Evolutionary conservation across 331 rosid genomes (phyloP), one percentile per base, ranked within the genome.

Genomic region (Quercus lobata): DNA sequence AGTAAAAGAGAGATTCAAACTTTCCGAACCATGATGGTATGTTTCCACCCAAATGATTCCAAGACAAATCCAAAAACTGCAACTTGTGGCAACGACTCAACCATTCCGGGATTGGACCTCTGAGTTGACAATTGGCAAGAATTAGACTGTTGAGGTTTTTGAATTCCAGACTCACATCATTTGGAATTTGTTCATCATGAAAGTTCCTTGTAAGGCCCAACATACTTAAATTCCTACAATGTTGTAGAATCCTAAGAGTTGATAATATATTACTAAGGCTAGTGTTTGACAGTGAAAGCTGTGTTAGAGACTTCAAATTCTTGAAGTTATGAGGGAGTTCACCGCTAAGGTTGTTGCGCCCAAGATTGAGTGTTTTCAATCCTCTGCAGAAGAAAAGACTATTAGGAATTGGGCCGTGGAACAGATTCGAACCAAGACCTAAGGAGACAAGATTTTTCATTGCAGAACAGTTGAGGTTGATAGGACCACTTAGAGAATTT

Each of bases 11-110:
- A 71, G 49, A 55, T 17, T 77, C 66, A 57, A 81, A 80, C n/a
- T 27, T n/a, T 18, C 82, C 84, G 60, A 84, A 9, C 84, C 82
- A 84, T n/a, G 82, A 69, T 15, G 87, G 82, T n/a, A 84, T 76
- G 82, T 53, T 72, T 57, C 84, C 87, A 72, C 62, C 65, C 21
- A 84, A 78, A 77, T 41, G 46, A 41, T 41, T 41, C 77, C 82
- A 73, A 27, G 87, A 41, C 29, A 84, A 52, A 53, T 84, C 79
- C 69, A 80, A 27, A 46, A 80, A 16, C 73, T 72, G 70, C 87
- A 84, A 54, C 79, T 2, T 80, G 56, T 54, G 57, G 75, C 80
- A 77, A 7, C 75, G 21, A 1, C 79, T 84, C 57, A 84, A 76
- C 80, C 87, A 80, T 22, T 68, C 10, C 18, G 84, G 87, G 37